These are phyloP conservation scores for Pseudocercospora cruenta DNA, from an alignment of 2,329 filamentous ascomycete genomes.

Conservation along the genomic window DNA sequence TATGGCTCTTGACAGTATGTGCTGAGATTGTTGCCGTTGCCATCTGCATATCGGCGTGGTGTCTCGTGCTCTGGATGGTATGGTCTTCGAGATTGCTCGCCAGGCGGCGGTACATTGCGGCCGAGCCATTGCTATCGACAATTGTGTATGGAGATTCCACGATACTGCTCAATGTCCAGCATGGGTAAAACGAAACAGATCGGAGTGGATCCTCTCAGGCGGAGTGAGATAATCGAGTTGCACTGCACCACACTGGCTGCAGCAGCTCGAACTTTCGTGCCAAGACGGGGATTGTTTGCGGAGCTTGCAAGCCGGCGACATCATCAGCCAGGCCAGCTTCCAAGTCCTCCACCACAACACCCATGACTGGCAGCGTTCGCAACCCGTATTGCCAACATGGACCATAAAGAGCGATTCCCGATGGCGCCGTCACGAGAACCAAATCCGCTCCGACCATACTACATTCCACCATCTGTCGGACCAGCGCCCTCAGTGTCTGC, in stretches of 20 bases:
- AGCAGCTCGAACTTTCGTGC: not conserved
- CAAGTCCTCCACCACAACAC: not conserved
- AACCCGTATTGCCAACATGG: slow-evolving; percentile 10
- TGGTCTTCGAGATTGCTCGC: slow-evolving; percentile 4
- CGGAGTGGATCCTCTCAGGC: not conserved
- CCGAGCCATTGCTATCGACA: slow-evolving; percentile 8
- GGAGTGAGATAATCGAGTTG: slow-evolving; percentile 1
- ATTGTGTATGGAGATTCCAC: not conserved
- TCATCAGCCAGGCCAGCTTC: slow-evolving; percentile 1
- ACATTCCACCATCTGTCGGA: slow-evolving; percentile 68
- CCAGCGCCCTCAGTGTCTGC: slow-evolving; percentile 19
- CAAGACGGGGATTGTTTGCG: slow-evolving; percentile 9
- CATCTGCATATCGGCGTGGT: slow-evolving; percentile 12
- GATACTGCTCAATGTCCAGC: not conserved
- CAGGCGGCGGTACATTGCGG: slow-evolving; percentile 7
- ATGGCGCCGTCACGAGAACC: slow-evolving; percentile 54
- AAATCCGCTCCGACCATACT: slow-evolving; percentile 72
- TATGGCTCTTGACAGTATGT: slow-evolving; percentile 1
- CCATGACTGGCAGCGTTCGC: not conserved
- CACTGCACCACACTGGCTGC: slow-evolving; percentile 2
- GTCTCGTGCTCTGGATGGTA: slow-evolving; percentile 10
- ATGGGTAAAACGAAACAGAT: not conserved
- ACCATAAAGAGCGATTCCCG: slow-evolving; percentile 32
- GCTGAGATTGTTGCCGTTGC: slow-evolving; percentile 4
- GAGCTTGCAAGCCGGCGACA: slow-evolving; percentile 7